Percentiles rank a stretch among this genome's conserved stretches.
These are phyloP conservation scores for Apostasia shenzhenica DNA, from an alignment of 106 monocot genomes.

Conservation along the genomic window DNA sequence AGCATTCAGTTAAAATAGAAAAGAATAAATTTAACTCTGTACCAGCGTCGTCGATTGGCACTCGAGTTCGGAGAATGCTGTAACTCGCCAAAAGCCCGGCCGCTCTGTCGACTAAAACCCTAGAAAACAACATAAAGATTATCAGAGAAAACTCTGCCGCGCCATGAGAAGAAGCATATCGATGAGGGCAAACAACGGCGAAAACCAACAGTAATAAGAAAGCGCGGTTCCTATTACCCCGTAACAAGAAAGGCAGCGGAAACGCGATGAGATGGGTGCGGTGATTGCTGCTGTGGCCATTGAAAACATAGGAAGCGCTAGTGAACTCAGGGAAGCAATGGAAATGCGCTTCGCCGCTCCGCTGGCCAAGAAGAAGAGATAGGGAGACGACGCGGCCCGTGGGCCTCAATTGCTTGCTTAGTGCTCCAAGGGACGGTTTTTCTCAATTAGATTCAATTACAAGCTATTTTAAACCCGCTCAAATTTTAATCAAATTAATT, in stretches of 20 bases:
- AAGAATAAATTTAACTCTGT: background rate
- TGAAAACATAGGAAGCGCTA: no score
- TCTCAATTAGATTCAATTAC: no score
- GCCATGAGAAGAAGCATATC: no score
- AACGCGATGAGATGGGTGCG: background rate
- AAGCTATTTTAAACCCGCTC: no score
- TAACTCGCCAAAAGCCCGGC: background rate
- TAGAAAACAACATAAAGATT: background rate
- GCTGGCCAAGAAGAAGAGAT: slow-evolving; percentile 3
- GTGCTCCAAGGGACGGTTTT: no score
- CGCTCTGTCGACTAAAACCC: background rate
- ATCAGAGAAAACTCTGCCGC: no score
- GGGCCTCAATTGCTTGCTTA: no score
- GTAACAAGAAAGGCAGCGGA: background rate
- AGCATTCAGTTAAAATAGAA: background rate
- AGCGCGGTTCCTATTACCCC: background rate
- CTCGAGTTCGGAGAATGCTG: background rate
- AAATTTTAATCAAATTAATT: no score
- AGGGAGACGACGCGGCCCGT: background rate
- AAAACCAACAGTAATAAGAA: background rate
- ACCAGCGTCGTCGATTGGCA: background rate
- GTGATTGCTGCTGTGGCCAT: background rate
- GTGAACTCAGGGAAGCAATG: no score
- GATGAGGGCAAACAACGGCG: background rate
- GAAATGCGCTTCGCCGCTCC: background rate